Evolutionary conservation across 495 filamentous ascomycete genomes (phyloP).

Genomic region (Xylaria longipes): DNA sequence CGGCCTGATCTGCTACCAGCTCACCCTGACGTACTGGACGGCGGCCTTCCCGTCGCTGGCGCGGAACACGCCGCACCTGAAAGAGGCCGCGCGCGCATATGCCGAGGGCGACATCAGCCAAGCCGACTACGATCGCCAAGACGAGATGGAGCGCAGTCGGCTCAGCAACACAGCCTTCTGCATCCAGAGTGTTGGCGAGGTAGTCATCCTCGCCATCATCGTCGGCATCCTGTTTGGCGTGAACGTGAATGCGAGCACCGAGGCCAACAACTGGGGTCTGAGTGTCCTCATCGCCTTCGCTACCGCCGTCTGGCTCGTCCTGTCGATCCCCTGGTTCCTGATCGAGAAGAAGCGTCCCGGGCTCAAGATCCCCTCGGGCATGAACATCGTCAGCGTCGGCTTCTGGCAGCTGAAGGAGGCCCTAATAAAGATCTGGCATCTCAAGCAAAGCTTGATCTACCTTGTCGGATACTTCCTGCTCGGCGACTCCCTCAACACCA

Average conservation of each 20-base stretch:
- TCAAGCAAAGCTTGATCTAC: constrained; percentile 70
- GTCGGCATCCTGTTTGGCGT: constrained; percentile 69
- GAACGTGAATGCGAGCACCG: constrained; percentile 61
- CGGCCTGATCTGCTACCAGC: constrained; percentile 70
- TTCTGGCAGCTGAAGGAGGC: constrained; percentile 66
- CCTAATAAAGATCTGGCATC: constrained; percentile 62
- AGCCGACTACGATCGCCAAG: constrained; percentile 65
- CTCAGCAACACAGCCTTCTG: constrained; percentile 68
- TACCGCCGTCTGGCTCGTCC: constrained; percentile 65
- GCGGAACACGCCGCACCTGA: constrained; percentile 61
- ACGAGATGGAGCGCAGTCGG: constrained; percentile 66
- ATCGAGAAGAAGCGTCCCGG: constrained; percentile 68
- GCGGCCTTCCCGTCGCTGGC: constrained; percentile 69
- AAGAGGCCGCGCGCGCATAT: constrained; percentile 60
- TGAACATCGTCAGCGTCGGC: constrained; percentile 59
- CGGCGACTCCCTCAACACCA: constrained; percentile 69
- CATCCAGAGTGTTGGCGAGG: constrained; percentile 64
- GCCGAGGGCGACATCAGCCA: constrained; percentile 58
- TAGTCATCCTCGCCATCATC: constrained; percentile 66
- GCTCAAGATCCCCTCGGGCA: constrained; percentile 46
- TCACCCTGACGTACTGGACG: constrained; percentile 71
- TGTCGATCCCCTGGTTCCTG: constrained; percentile 69
- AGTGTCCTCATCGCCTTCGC: constrained; percentile 70
- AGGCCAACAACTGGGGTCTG: constrained; percentile 69
- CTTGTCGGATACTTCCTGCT: constrained; percentile 71